phyloP scores from a whole-genome alignment of 1,284 basidiomycete genomes.

The Xerocomus alliaceus region DNA sequence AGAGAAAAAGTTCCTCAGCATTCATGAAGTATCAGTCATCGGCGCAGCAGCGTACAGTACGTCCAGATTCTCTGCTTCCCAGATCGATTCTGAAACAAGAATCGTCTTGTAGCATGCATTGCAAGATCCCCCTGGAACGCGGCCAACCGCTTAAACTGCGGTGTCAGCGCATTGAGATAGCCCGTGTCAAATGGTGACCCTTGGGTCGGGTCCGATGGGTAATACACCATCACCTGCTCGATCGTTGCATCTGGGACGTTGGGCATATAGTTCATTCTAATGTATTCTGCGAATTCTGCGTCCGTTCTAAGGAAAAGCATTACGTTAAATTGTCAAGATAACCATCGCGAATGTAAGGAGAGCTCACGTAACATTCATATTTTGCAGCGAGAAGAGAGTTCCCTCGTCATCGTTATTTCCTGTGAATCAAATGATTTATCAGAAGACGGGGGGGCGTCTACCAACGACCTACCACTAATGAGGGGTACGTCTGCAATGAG shows the following conservation, averaged over 20 bases:
- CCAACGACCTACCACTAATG: conserved; percentile 43
- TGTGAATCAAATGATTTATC: conserved; percentile 45
- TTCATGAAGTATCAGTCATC: not conserved
- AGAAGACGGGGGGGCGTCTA: conserved; percentile 27
- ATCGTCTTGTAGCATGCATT: conserved; percentile 60
- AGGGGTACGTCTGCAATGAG: conserved; percentile 53
- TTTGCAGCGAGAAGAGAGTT: conserved; percentile 51
- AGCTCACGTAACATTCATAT: not conserved
- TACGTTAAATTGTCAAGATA: not conserved
- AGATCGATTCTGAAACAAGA: conserved; percentile 52
- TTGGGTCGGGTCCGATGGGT: conserved; percentile 51
- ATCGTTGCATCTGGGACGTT: conserved; percentile 38
- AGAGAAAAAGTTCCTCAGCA: not conserved
- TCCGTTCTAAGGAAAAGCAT: conserved; percentile 41
- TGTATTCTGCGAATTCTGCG: conserved; percentile 45
- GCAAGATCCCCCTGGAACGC: conserved; percentile 58
- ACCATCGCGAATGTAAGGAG: not conserved
- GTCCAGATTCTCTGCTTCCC: conserved; percentile 56
- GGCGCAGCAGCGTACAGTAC: conserved; percentile 45
- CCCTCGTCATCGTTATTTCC: conserved; percentile 61
- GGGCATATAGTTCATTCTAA: conserved; percentile 45
- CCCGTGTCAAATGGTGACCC: conserved; percentile 62
- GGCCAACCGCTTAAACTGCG: conserved; percentile 61
- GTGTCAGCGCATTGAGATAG: conserved; percentile 50
- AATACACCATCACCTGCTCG: conserved; percentile 44